Percentiles rank a stretch among this genome's conserved stretches.
phyloP scores from a whole-genome alignment of 1,284 basidiomycete genomes.

The Leccinum solheimii region DNA sequence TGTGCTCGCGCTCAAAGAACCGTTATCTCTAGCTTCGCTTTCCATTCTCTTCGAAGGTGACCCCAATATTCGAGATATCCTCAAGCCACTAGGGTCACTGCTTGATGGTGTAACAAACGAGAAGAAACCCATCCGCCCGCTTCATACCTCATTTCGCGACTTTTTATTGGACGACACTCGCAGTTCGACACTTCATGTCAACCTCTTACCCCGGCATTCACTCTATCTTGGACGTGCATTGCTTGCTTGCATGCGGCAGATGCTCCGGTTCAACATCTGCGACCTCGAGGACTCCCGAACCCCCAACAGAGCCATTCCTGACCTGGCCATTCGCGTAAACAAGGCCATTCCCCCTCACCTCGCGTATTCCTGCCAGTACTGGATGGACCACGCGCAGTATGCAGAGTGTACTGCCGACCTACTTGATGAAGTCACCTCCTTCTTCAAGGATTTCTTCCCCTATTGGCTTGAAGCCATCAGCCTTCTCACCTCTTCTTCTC shows the following conservation, averaged over 20 bases:
- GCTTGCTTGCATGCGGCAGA: conserved; percentile 15
- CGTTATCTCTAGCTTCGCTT: conserved; percentile 17
- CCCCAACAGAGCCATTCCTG: conserved; percentile 7
- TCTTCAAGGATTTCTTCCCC: conserved; percentile 23
- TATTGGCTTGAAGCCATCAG: conserved; percentile 26
- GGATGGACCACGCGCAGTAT: conserved; percentile 20
- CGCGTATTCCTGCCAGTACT: conserved; percentile 22
- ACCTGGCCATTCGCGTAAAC: conserved; percentile 1
- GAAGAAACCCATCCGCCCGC: conserved; percentile 20
- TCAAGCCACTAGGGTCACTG: conserved; percentile 23
- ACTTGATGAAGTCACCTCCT: conserved; percentile 15
- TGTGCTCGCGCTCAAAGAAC: conserved; percentile 21
- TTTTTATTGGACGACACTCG: conserved; percentile 18
- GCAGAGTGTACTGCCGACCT: conserved; percentile 15
- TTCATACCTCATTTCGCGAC: conserved; percentile 23
- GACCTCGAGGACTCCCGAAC: conserved; percentile 22
- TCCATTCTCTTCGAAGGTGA: conserved; percentile 10
- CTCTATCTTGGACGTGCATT: conserved; percentile 17
- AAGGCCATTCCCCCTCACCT: conserved; percentile 12
- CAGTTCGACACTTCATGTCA: conserved; percentile 21
- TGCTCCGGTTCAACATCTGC: conserved; percentile 25
- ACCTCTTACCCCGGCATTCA: conserved; percentile 13
- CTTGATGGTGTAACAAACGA: conserved; percentile 17
- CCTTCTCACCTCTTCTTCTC: conserved; percentile 17
- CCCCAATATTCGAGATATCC: conserved; percentile 17